These are phyloP conservation scores for Hansenula lynferdii DNA, from an alignment of 1,139 yeast species.

Conservation along the genomic window DNA sequence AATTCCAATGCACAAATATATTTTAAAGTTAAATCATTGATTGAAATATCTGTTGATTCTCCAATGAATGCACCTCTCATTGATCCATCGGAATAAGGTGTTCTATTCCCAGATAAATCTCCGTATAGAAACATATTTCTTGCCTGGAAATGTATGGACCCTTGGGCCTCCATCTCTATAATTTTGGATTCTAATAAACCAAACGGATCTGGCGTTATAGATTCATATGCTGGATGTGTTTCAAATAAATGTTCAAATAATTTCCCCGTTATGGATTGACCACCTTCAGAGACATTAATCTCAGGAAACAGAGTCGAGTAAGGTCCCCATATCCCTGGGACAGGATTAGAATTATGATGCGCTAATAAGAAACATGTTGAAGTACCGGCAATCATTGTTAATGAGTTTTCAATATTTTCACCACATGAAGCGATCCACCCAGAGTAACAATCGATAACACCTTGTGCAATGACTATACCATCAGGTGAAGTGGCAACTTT, in stretches of 20 bases:
- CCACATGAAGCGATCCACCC: conserved; percentile 42
- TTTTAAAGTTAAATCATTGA: conserved; percentile 31
- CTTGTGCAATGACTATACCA: conserved; percentile 32
- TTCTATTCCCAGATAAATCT: conserved; percentile 51
- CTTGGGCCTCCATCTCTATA: conserved; percentile 14
- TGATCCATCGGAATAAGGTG: conserved; percentile 45
- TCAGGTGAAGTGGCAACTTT: conserved; percentile 10
- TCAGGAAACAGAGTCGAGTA: conserved; percentile 29
- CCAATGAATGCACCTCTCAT: conserved; percentile 47
- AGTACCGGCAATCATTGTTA: conserved; percentile 57
- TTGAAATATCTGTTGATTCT: conserved; percentile 30
- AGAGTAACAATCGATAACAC: conserved; percentile 55
- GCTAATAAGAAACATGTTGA: conserved; percentile 50
- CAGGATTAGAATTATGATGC: conserved; percentile 15
- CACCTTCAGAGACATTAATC: conserved; percentile 41
- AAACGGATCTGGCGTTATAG: conserved; percentile 23
- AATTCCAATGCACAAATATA: conserved; percentile 46
- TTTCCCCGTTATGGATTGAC: conserved; percentile 55
- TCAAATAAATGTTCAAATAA: conserved; percentile 41
- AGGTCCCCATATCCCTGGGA: conserved; percentile 57
- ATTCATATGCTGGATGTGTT: conserved; percentile 31
- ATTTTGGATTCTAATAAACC: conserved; percentile 30
- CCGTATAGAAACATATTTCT: conserved; percentile 44
- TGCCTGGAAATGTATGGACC: conserved; percentile 30
- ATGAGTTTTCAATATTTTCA: conserved; percentile 16